Evolutionary conservation across 345 rosid genomes (phyloP), one percentile per base, ranked within the genome.

Genomic region (Tarenaya hassleriana): DNA sequence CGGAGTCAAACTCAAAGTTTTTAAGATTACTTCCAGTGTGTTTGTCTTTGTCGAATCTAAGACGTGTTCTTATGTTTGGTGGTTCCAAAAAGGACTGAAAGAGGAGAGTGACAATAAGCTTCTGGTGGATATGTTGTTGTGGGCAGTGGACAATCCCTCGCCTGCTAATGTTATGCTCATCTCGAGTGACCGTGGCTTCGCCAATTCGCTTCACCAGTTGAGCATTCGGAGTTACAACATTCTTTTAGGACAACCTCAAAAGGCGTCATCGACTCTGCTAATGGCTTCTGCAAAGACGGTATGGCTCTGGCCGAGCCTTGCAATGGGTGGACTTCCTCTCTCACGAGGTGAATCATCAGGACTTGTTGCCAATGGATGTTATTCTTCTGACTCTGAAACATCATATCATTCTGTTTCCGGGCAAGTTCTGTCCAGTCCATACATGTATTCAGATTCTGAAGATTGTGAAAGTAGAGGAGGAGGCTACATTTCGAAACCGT

Each of bases 41-140:
- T 24, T 24, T 24, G 29, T 24, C 5, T 24, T 2, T 24, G 29
- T 24, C 5, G 29, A 24, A 24, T 24, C 29, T 24, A 24, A 24
- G 29, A 24, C 5, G 29, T 2, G 2, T 24, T 24, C 29, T 24
- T 24, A 2, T 24, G 29, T 24, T 24, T 5, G 29, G 29, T 24
- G 29, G 29, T 24, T 2, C 29, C 29, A 24, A 2, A 61, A 77
- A 87, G 96, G 96, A 38, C 80, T 72, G 46, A 87, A 87, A 55
- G 89, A 87, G 64, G 89, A 84, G 1, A 87, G 96, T 37, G 96
- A 87, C 68, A 87, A 83, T 74, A 87, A 79, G 75, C 83, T 87
- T 66, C 69, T 87, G 5, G 90, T 81, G 8, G 96, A 87, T 55
- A 76, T 84, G 90, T 63, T 81, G 50, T 79, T 87, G 48, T 87